These are phyloP conservation scores for Fusarium graminum DNA, from an alignment of 2,329 filamentous ascomycete genomes.

Conservation along the genomic window DNA sequence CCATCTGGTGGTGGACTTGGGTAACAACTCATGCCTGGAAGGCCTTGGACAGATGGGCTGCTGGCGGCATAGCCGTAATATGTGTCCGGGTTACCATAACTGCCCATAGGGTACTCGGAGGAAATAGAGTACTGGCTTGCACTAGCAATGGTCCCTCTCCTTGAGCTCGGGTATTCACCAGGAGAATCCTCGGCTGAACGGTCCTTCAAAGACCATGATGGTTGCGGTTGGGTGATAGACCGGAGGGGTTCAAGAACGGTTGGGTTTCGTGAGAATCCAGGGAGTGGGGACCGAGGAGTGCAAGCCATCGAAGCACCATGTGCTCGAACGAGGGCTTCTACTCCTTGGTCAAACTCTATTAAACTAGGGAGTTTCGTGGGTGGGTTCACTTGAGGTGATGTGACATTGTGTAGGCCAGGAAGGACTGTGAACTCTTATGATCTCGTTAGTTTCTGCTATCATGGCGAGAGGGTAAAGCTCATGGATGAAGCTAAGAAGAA, in stretches of 20 bases:
- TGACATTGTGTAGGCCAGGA: slow-evolving; percentile 39
- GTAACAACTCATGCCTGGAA: slow-evolving; percentile 49
- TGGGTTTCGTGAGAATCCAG: slow-evolving; percentile 42
- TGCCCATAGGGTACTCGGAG: slow-evolving; percentile 27
- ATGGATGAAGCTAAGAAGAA: slow-evolving; percentile 12
- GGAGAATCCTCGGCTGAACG: slow-evolving; percentile 22
- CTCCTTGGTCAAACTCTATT: slow-evolving; percentile 56
- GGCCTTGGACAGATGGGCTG: slow-evolving; percentile 45
- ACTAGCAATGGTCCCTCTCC: slow-evolving; percentile 33
- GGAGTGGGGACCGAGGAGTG: slow-evolving; percentile 50
- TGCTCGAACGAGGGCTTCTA: slow-evolving; percentile 53
- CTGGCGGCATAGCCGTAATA: slow-evolving; percentile 43
- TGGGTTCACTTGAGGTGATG: slow-evolving; percentile 34
- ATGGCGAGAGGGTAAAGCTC: slow-evolving; percentile 14
- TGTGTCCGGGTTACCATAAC: slow-evolving; percentile 40
- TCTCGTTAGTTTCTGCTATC: slow-evolving; percentile 40
- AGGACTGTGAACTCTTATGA: slow-evolving; percentile 47
- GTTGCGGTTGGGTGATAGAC: slow-evolving; percentile 21
- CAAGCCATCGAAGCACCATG: slow-evolving; percentile 50
- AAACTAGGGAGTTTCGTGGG: slow-evolving; percentile 53
- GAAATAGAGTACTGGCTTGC: slow-evolving; percentile 39
- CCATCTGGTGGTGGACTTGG: slow-evolving; percentile 55
- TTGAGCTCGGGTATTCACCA: slow-evolving; percentile 22
- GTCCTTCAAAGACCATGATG: slow-evolving; percentile 37
- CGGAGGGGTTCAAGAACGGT: slow-evolving; percentile 44